Conservation (phyloP, 345 rosid species). For the Gossypium bickii region DNA sequence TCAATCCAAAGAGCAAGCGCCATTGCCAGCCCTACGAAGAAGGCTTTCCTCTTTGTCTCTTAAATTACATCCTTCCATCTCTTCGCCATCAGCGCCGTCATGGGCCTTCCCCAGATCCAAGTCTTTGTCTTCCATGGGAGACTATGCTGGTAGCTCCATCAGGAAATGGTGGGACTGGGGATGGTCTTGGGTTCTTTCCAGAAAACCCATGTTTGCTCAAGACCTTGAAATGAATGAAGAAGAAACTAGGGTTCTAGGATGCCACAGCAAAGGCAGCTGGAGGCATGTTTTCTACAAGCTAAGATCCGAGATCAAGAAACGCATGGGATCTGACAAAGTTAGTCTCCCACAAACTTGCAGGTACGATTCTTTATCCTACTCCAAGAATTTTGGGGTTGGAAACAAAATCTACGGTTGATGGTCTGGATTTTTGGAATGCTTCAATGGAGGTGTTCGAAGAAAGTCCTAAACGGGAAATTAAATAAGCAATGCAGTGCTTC, state of each 20-base stretch:
- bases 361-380: constrained; percentile 40
- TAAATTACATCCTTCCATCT: constrained; percentile 30
- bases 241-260: constrained; percentile 53
- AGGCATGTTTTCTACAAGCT: constrained; percentile 71
- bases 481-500: not conserved
- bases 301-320: constrained; percentile 50
- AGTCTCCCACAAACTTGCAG: constrained; percentile 60
- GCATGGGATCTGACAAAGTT: constrained; percentile 48
- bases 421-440: not conserved
- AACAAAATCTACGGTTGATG: not conserved
- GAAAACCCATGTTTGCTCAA: constrained; percentile 58
- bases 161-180: constrained; percentile 87
- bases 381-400: constrained; percentile 39
- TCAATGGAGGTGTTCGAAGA: constrained; percentile 4
- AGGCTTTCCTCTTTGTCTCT: constrained; percentile 81
- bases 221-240: constrained; percentile 89
- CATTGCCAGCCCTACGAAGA: constrained; percentile 39
- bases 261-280: constrained; percentile 71
- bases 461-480: not conserved
- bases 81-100: constrained; percentile 30
- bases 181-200: constrained; percentile 80
- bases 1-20: constrained; percentile 20
- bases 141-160: constrained; percentile 48
- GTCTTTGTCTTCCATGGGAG: constrained; percentile 62
- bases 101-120: constrained; percentile 62